A percentile compares a stretch with the other conserved stretches of the same genome.
phyloP scores from a whole-genome alignment of 495 filamentous ascomycete genomes.

The Penicillium cataractarum region DNA sequence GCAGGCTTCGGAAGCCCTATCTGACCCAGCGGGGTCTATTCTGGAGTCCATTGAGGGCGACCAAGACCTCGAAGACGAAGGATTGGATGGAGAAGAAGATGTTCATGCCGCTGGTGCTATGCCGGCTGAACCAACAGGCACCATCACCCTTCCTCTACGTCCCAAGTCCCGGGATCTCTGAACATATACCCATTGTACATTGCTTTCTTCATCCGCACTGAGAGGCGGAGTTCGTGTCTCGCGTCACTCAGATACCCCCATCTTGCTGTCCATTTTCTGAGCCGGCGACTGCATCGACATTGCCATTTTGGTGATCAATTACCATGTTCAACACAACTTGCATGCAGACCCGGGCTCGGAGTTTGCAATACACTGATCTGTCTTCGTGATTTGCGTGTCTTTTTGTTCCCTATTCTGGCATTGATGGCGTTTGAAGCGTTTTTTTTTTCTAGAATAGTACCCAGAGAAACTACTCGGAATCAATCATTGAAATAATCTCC shows the following conservation, averaged over 20 bases:
- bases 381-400: background rate
- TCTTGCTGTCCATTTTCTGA: slow-evolving; percentile 15
- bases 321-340: slow-evolving; percentile 33
- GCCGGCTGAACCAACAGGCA: slow-evolving; percentile 10
- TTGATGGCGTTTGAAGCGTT: slow-evolving; percentile 28
- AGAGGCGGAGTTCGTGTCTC: background rate
- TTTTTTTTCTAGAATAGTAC: slow-evolving; percentile 6
- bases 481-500: background rate
- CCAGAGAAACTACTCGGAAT: background rate
- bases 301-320: slow-evolving; percentile 21
- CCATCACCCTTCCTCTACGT: slow-evolving; percentile 29
- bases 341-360: slow-evolving; percentile 29
- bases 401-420: slow-evolving; percentile 17
- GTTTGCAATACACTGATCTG: slow-evolving; percentile 23
- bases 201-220: slow-evolving; percentile 6
- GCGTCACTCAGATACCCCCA: slow-evolving; percentile 19
- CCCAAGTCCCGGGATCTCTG: slow-evolving; percentile 24
- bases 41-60: slow-evolving; percentile 38
- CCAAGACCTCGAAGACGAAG: slow-evolving; percentile 12
- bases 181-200: slow-evolving; percentile 19
- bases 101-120: slow-evolving; percentile 1
- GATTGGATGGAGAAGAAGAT: slow-evolving; percentile 23
- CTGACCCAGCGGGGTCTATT: slow-evolving; percentile 49
- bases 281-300: slow-evolving; percentile 22
- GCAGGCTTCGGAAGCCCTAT: slow-evolving; percentile 54